Evolutionary conservation across 208 protist genomes (phyloP), one percentile per base, ranked within the genome.

Genomic region (Sergeia podlipaevii): DNA sequence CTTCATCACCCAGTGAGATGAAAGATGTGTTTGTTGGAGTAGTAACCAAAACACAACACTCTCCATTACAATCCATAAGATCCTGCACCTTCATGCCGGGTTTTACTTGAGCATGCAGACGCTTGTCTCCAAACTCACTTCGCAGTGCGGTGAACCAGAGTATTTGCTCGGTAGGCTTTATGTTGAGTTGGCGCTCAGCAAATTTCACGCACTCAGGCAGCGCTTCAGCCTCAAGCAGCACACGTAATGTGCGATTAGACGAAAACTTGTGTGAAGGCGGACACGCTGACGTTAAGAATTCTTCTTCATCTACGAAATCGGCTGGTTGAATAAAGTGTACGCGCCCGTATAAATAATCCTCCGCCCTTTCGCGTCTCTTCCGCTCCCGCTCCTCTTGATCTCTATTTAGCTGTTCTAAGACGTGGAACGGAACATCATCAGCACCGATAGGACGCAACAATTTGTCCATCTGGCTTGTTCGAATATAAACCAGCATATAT

Each of bases 401-500:
- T 15, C 43, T 24, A 30, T 70, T 48, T 32, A 96, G 59, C 56
- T 85, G 80, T 43, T 80, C 34, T 18, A 87, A 58, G 1, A 96
- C 82, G 48, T 93, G 85, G 28, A 50, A 34, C 18, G 89, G 89
- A 30, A 96, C 70, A 50, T 94, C 86, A 13, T 57, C 41, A 17
- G 55, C 44, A 52, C 46, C 69, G 29, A 91, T 77, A 23, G 73
- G 79, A 30, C 76, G 34, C n/a, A 96, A 45, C 36, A 96, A 60
- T 10, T 74, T 68, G 29, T 68, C 60, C 43, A 91, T 59, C 50
- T 82, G 47, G 11, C 59, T 80, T 4, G 82, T 91, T 51, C 91
- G 76, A 26, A 97, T 75, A 61, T 97, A 97, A 42, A 93, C 73
- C 5, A 97, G 76, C 82, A 96, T 90, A 64, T 97, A 97, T 28